Evolutionary conservation across 106 monocot species (phyloP).

Genomic region (Dendrobium catenatum): DNA sequence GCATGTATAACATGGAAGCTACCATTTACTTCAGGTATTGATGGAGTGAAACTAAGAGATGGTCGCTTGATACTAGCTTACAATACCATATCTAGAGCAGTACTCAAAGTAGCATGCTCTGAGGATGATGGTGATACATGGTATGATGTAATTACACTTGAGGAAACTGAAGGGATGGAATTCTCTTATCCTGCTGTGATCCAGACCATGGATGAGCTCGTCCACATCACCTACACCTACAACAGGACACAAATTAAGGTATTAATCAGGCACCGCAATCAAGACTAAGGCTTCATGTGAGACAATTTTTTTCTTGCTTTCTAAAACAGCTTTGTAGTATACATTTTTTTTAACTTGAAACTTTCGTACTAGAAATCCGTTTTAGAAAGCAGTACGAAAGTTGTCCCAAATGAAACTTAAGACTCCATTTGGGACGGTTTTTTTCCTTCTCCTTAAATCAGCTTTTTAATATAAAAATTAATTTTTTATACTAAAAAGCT

Average conservation of each 20-base stretch:
- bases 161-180: constrained; percentile 61
- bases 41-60: constrained; percentile 80
- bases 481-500: no score
- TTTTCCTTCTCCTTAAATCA: no score
- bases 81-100: constrained; percentile 71
- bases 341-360: no score
- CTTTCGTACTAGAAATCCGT: no score
- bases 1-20: no score
- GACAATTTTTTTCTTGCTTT: no score
- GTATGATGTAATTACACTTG: constrained; percentile 69
- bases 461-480: no score
- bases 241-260: constrained; percentile 98
- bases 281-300: not conserved
- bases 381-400: no score
- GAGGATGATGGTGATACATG: constrained; percentile 79
- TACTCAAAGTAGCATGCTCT: constrained; percentile 64
- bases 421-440: no score
- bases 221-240: constrained; percentile 92
- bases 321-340: no score
- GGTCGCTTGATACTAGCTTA: constrained; percentile 65
- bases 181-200: constrained; percentile 94
- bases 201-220: constrained; percentile 42
- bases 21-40: constrained; percentile 40
- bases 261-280: not conserved
- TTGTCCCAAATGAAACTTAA: no score